Percentiles rank a stretch among this genome's conserved stretches.
Evolutionary conservation across 2,329 filamentous ascomycete species (phyloP).

Genomic region (Verticillium nubilum): DNA sequence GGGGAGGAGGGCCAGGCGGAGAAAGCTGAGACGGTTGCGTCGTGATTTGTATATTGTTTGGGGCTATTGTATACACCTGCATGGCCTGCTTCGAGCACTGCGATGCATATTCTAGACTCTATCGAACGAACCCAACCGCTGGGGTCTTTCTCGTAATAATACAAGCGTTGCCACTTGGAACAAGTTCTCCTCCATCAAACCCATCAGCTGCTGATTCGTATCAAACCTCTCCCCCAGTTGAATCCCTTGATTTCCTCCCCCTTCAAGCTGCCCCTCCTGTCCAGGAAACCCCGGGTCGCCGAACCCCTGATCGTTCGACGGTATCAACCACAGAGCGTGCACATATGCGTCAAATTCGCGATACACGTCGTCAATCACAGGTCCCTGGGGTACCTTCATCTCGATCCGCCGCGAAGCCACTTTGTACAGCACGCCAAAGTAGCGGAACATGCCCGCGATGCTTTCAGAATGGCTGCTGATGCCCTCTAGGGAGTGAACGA

Average conservation of each 20-base stretch:
- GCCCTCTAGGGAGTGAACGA: conserved; percentile 44
- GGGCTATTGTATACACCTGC: not conserved
- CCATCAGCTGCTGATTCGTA: conserved; percentile 30
- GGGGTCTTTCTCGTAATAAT: not conserved
- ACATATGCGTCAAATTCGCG: conserved; percentile 45
- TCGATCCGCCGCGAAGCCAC: conserved; percentile 55
- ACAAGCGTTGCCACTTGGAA: not conserved
- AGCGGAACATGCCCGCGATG: conserved; percentile 46
- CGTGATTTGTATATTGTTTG: not conserved
- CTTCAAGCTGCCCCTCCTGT: not conserved
- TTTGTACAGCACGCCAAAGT: conserved; percentile 53
- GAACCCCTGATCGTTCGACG: conserved; percentile 3
- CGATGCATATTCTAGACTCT: not conserved
- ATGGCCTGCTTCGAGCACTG: not conserved
- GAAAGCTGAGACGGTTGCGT: not conserved
- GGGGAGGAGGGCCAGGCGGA: not conserved
- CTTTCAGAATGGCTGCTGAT: conserved; percentile 39
- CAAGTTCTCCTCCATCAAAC: conserved; percentile 22
- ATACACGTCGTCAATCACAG: conserved; percentile 30
- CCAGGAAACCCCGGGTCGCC: conserved; percentile 28
- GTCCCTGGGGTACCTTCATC: conserved; percentile 19
- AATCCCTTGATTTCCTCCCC: not conserved
- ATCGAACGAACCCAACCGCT: not conserved
- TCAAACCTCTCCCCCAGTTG: conserved; percentile 31
- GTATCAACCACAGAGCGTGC: conserved; percentile 40